Evolutionary conservation across 495 filamentous ascomycete species (phyloP).

Genomic region (Usnea hakonensis): DNA sequence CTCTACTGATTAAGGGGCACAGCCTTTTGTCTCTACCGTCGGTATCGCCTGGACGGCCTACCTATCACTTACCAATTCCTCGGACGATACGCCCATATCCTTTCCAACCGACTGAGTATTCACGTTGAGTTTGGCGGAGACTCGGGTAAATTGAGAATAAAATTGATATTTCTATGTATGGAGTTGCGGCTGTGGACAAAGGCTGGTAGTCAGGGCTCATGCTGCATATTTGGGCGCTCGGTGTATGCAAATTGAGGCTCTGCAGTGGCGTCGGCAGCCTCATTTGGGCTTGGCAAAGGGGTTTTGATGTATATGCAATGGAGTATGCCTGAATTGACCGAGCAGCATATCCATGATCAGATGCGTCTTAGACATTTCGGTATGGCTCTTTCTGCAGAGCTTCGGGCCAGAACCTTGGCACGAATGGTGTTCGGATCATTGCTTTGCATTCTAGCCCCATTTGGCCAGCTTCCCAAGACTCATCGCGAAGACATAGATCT

Average conservation of each 20-base stretch:
- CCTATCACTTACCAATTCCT: slow-evolving; percentile 84
- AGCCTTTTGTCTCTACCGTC: slow-evolving; percentile 95
- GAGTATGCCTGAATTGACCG: background rate
- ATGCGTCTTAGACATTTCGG: background rate
- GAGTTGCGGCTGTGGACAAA: background rate
- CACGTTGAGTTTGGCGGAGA: background rate
- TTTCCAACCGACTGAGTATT: background rate
- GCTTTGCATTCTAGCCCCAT: background rate
- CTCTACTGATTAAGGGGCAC: background rate
- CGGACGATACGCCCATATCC: slow-evolving; percentile 48
- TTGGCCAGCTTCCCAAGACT: background rate
- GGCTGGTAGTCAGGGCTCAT: background rate
- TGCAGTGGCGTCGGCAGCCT: background rate
- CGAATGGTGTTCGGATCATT: background rate
- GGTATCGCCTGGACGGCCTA: slow-evolving; percentile 99
- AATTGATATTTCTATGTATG: background rate
- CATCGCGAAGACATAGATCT: background rate
- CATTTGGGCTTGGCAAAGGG: background rate
- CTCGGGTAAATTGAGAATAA: background rate
- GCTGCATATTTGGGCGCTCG: background rate
- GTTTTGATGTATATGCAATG: background rate
- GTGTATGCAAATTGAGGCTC: background rate
- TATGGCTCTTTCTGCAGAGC: background rate
- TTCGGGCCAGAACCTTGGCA: background rate
- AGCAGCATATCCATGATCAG: background rate